phyloP scores from a whole-genome alignment of 345 rosid genomes.

The Trapa bicornis region DNA sequence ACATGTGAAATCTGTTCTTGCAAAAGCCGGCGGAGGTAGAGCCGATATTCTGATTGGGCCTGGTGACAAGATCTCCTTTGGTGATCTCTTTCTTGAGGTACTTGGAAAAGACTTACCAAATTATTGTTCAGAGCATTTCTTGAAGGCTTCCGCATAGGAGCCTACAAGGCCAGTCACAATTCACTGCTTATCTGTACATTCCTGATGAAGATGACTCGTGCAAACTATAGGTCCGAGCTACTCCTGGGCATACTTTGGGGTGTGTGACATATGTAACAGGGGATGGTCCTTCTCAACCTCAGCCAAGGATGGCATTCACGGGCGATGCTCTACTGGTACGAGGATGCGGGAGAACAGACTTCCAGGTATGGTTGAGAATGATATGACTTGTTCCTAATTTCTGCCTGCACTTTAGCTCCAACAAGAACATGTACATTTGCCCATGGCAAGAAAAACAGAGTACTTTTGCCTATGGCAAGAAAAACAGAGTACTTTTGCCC shows the following conservation, averaged over 20 bases:
- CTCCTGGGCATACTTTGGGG: slow-evolving; percentile 90
- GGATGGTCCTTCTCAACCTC: slow-evolving; percentile 70
- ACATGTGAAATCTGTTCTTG: slow-evolving; percentile 57
- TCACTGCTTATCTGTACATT: neutral
- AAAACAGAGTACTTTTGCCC: too few relatives aligned
- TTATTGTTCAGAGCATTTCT: neutral
- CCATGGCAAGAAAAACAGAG: too few relatives aligned
- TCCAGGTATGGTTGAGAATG: slow-evolving; percentile 42
- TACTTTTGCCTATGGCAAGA: too few relatives aligned
- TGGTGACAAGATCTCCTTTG: slow-evolving; percentile 60
- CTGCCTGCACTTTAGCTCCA: neutral
- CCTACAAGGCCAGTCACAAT: neutral
- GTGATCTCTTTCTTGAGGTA: slow-evolving; percentile 69
- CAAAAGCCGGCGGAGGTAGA: slow-evolving; percentile 68
- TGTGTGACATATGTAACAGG: slow-evolving; percentile 94
- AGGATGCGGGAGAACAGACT: slow-evolving; percentile 97
- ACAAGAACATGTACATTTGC: neutral
- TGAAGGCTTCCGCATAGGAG: neutral
- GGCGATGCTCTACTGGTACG: slow-evolving; percentile 82
- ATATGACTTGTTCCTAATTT: neutral
- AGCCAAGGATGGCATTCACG: slow-evolving; percentile 89
- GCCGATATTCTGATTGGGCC: slow-evolving; percentile 63
- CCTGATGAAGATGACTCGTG: neutral
- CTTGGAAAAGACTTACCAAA: neutral
- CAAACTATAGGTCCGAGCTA: slow-evolving; percentile 50